Evolutionary conservation across 305 asterid species (phyloP), one percentile per base, ranked within the genome.

Genomic region (Euphrasia arctica): DNA sequence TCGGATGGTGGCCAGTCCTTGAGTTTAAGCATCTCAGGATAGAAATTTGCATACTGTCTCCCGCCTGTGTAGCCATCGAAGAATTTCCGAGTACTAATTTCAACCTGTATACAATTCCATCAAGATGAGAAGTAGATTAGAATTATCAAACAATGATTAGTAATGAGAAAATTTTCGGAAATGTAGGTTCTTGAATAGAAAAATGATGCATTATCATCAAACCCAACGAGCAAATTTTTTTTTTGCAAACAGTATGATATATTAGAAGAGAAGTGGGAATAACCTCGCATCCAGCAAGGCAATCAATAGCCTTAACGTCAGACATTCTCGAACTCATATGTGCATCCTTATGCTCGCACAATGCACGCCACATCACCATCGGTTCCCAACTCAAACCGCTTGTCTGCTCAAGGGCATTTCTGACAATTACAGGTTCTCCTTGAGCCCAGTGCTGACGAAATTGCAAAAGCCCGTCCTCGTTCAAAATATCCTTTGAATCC

Each of bases 21-120:
- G 54, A 90, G 95, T 78, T 93, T 93, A 70, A 93, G 96, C 97
- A 93, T 93, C 83, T 86, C 97, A 0, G 99, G 99, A 97, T 97
- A 93, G 70, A 73, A 79, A 68, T 90, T 88, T 45, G 36, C 69
- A 51, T 90, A 93, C 55, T 58, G 75, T 72, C 96, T 82, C 66
- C 99, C 99, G 48, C 82, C 84, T 0, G 45, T 72, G 71, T 93
- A 93, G 50, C 99, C 99, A 73, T 77, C 80, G 69, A 93, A 90
- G 80, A 93, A 93, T 58, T 79, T 66, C 9, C 65, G 86, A n/a
- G 96, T 84, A 64, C 61, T 75, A 36, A 93, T 82, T 70, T 79
- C 88, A 72, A 88, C 96, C 99, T 93, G 81, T 58, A 41, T 55
- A 41, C 4, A 59, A 70, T 45, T 29, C 66, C 14, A 62, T 25